Conservation (phyloP, 768 basidiomycete species). For the Strobilomyces confusus region DNA sequence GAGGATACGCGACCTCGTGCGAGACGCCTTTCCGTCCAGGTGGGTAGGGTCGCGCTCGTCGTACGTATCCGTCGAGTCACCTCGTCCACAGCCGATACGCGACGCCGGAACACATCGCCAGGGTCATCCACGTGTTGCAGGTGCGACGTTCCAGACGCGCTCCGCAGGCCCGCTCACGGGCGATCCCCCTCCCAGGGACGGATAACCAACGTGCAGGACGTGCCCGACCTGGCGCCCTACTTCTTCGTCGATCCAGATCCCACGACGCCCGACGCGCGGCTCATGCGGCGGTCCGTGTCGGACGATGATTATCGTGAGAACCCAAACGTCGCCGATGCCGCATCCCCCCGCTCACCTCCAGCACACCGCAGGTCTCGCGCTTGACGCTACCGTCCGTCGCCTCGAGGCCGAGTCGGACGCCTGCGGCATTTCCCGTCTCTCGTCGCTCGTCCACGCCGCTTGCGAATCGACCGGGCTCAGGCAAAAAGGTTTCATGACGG, state of each 20-base stretch:
- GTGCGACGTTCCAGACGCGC: constrained; percentile 28
- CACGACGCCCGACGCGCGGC: constrained; percentile 47
- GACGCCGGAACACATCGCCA: constrained; percentile 54
- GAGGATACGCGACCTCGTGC: constrained; percentile 51
- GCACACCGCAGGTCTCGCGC: constrained; percentile 2
- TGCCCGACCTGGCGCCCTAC: constrained; percentile 65
- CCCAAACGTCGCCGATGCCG: too few relatives aligned
- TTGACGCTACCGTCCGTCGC: constrained; percentile 2
- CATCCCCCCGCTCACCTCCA: too few relatives aligned
- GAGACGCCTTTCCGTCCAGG: constrained; percentile 58
- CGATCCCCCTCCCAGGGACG: constrained; percentile 47
- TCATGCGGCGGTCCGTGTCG: constrained; percentile 45
- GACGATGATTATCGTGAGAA: constrained; percentile 45
- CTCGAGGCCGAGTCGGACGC: constrained; percentile 2
- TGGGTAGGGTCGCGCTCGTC: too few relatives aligned
- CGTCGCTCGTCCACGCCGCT: constrained; percentile 41
- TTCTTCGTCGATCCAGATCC: constrained; percentile 75
- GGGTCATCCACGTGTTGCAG: constrained; percentile 60
- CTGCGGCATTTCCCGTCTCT: constrained; percentile 23
- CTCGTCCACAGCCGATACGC: constrained; percentile 40
- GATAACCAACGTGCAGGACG: constrained; percentile 64
- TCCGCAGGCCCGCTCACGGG: too few relatives aligned
- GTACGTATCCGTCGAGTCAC: too few relatives aligned
- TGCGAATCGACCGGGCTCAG: constrained; percentile 37
- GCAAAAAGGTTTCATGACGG: constrained; percentile 61